Base-by-base conservation (phyloP, 176 grass and related monocot species). In the Oryza meyeriana region DNA sequence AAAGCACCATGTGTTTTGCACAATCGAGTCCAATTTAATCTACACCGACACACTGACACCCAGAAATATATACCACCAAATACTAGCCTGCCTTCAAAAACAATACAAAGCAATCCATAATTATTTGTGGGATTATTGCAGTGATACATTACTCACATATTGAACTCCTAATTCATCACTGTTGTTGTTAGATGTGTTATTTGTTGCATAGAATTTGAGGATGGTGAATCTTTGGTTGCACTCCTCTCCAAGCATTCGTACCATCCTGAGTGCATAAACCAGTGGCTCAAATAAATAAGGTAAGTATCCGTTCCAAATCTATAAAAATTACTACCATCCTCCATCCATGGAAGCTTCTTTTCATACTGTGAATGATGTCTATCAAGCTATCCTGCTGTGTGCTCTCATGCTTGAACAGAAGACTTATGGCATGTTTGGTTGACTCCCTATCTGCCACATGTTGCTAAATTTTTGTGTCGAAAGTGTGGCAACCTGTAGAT, bases 281-380 rank as follows among this genome's bases (percentile, higher is more conserved):
- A 96, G 74, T 99, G 93, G 97, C 91, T 75, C 88, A 99, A 85
- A 95, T 99, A 89, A 99, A 99, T 85, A 99, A 96, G 97, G 97
- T 99, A 87, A 64, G 25, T 45, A 13, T 12, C 47, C 36, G 58
- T 79, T 86, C 64, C 20, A 35, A 64, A 16, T 75, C 36, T 68
- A 40, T n/a, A 71, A 33, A 69, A 31, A 66, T 77, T 72, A 64
- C 38, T 18, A 14, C 17, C 71, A 41, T 66, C 66, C 12, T 27
- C 26, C 59, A 18, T 72, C 42, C 55, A 55, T 83, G 41, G 40
- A 34, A 1, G 28, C 14, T 26, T 12, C n/a, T n/a, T 39, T 16
- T 14, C 24, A 20, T 18, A 13, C 14, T 36, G 47, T 33, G 33
- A n/a, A 6, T 22, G 14, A 65, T 42, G 27, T 0, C 28, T 47